A percentile compares a stretch with the other conserved stretches of the same genome.
These are phyloP conservation scores for Avicennia marina DNA, from an alignment of 257 asterid genomes.

Conservation along the genomic window DNA sequence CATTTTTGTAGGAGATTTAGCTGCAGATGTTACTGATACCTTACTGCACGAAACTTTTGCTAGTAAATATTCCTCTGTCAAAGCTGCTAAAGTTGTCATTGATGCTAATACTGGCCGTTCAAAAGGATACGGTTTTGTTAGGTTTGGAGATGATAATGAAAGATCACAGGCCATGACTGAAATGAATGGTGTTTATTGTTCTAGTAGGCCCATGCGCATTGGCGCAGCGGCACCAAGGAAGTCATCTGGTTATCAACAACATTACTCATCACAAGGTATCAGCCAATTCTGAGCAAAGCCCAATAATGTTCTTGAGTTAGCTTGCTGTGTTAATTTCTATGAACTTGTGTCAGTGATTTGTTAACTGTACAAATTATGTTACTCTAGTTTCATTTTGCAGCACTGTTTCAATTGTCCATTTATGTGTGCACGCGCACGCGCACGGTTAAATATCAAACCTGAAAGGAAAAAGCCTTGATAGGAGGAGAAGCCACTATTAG, in stretches of 20 bases:
- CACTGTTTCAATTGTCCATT: no score
- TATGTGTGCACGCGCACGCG: no score
- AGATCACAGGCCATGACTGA: slow-evolving; percentile 82
- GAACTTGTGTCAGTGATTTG: no score
- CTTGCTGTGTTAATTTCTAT: slow-evolving; percentile 6
- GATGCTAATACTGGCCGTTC: slow-evolving; percentile 89
- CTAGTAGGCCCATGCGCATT: slow-evolving; percentile 88
- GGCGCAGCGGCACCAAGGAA: slow-evolving; percentile 91
- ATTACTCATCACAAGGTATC: slow-evolving; percentile 67
- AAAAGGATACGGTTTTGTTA: slow-evolving; percentile 89
- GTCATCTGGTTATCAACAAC: slow-evolving; percentile 70
- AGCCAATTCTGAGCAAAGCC: not conserved
- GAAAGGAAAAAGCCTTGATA: no score
- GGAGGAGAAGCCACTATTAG: no score
- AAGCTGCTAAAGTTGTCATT: slow-evolving; percentile 86
- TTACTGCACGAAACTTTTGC: slow-evolving; percentile 73
- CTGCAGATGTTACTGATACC: slow-evolving; percentile 86
- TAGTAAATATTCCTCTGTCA: slow-evolving; percentile 71
- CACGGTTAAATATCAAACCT: no score
- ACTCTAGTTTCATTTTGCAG: no score
- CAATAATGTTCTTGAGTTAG: slow-evolving; percentile 2
- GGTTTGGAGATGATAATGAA: slow-evolving; percentile 89
- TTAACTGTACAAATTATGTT: no score
- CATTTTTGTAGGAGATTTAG: slow-evolving; percentile 91
- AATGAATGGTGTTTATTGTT: slow-evolving; percentile 83